These are phyloP conservation scores for Astrocystis sublimbata DNA, from an alignment of 495 filamentous ascomycete species.

Conservation along the genomic window DNA sequence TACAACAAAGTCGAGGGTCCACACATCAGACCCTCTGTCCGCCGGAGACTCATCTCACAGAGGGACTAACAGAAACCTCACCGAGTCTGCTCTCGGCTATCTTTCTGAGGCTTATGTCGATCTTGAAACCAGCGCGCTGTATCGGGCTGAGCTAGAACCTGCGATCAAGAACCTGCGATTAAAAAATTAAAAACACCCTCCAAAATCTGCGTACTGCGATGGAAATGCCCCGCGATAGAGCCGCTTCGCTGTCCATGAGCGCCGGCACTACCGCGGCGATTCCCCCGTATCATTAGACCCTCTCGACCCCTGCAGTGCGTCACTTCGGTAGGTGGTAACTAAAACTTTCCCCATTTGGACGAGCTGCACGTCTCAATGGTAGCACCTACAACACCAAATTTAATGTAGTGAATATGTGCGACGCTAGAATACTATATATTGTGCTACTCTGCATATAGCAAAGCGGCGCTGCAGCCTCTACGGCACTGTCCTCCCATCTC, in stretches of 20 bases:
- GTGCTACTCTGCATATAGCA: too few species aligned
- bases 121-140: not conserved
- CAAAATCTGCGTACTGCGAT: conserved; percentile 8
- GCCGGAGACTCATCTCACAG: not conserved
- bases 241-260: conserved; percentile 32
- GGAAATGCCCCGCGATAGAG: conserved; percentile 38
- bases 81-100: not conserved
- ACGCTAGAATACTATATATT: too few species aligned
- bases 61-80: not conserved
- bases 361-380: conserved; percentile 1
- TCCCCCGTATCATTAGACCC: too few species aligned
- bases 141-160: too few species aligned
- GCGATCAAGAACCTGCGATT: too few species aligned
- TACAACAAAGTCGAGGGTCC: too few species aligned
- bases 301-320: conserved; percentile 23
- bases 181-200: conserved; percentile 16
- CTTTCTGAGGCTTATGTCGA: not conserved
- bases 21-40: too few species aligned
- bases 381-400: not conserved
- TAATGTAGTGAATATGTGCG: too few species aligned
- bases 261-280: conserved; percentile 35
- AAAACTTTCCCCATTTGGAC: conserved; percentile 15
- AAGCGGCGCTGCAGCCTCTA: too few species aligned
- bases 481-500: too few species aligned
- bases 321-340: conserved; percentile 24